These are phyloP conservation scores for Hemerocallis citrina DNA, from an alignment of 106 monocot genomes.

Conservation along the genomic window DNA sequence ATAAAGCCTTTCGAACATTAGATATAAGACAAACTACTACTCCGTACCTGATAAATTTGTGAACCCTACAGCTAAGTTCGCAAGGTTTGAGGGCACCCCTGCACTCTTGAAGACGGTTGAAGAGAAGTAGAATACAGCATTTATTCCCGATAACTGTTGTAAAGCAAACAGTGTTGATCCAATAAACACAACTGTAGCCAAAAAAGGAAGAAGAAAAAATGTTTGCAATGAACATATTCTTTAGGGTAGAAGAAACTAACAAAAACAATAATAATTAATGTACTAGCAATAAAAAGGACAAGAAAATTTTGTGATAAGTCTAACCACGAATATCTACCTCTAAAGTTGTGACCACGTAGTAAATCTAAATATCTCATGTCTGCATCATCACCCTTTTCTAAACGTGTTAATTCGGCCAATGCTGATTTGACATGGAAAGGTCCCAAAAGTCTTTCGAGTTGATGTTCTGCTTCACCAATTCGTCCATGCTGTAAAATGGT, in stretches of 20 bases:
- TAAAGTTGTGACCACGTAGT: constrained; percentile 60
- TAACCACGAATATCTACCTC: constrained; percentile 30
- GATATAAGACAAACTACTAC: background rate
- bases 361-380: constrained; percentile 66
- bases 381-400: constrained; percentile 57
- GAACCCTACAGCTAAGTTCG: constrained; percentile 69
- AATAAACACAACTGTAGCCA: constrained; percentile 86
- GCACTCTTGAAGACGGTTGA: constrained; percentile 72
- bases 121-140: constrained; percentile 92
- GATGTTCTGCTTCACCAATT: constrained; percentile 67
- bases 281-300: background rate
- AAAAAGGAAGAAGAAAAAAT: constrained; percentile 23
- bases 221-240: constrained; percentile 49
- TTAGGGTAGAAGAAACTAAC: too few relatives aligned
- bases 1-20: background rate
- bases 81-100: constrained; percentile 63
- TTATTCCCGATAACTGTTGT: constrained; percentile 97
- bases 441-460: constrained; percentile 76
- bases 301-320: background rate
- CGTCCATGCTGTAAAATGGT: constrained; percentile 51
- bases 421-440: constrained; percentile 61
- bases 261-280: too few relatives aligned
- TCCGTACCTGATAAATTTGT: constrained; percentile 69
- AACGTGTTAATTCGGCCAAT: constrained; percentile 53
- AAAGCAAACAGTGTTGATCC: constrained; percentile 87